These are phyloP conservation scores for Mycena haematopus DNA, from an alignment of 768 basidiomycete species.

Conservation along the genomic window DNA sequence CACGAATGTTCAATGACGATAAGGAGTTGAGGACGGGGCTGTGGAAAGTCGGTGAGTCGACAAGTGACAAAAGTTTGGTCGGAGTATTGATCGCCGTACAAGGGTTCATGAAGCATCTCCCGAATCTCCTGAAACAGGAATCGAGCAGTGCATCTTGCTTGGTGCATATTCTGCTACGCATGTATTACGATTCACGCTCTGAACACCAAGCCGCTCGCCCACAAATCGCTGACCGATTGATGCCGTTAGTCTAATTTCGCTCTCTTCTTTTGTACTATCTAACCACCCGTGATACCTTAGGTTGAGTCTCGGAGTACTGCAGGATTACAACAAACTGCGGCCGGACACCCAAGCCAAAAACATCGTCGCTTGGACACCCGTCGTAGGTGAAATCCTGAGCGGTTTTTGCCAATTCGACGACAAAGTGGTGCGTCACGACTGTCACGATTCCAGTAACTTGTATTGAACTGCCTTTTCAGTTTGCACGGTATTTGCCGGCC, in stretches of 20 bases:
- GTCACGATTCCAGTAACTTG: conserved; percentile 10
- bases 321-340: conserved; percentile 90
- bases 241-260: conserved; percentile 59
- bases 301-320: conserved; percentile 84
- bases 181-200: conserved; percentile 92
- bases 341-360: conserved; percentile 93
- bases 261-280: conserved; percentile 18
- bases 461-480: conserved; percentile 53
- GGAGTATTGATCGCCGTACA: not conserved
- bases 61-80: too few relatives aligned
- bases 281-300: conserved; percentile 49
- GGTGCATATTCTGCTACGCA: conserved; percentile 87
- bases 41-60: conserved; percentile 96
- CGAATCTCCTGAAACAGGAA: conserved; percentile 97
- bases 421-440: conserved; percentile 73
- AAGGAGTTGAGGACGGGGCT: conserved; percentile 95
- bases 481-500: conserved; percentile 83
- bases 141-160: conserved; percentile 96
- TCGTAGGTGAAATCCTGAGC: conserved; percentile 91
- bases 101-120: conserved; percentile 99
- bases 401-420: conserved; percentile 92
- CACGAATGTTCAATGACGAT: conserved; percentile 96
- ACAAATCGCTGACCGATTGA: conserved; percentile 75
- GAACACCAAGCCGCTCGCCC: conserved; percentile 86
- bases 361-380: conserved; percentile 98